Evolutionary conservation across 2,329 filamentous ascomycete genomes (phyloP), one percentile per base, ranked within the genome.

Genomic region (Fusarium denticulatum): DNA sequence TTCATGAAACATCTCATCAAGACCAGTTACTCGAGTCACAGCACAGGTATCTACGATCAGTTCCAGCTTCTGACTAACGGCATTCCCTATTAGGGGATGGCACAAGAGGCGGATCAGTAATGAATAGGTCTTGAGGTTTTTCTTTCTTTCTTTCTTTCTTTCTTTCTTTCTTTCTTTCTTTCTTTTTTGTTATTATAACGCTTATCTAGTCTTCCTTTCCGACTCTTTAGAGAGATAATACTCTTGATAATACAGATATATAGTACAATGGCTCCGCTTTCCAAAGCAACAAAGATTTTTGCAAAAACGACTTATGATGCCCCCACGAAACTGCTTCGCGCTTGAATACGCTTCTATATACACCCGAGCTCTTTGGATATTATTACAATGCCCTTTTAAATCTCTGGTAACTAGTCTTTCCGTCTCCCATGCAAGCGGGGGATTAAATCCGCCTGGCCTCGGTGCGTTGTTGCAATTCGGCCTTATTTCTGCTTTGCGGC

Each of bases 31-130:
- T 90, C 92, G 66, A 98, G 94, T 84, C 94, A 96, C 81, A 95
- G 93, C 64, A 99, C 96, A 3, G 95, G 94, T 74, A 93, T 96
- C 53, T 99, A 99, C 82, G 97, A 99, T 84, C 94, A 97, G 82
- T 99, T 98, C 87, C 96, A 99, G 86, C 86, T 98, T 79, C 85
- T 98, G 83, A 98, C 96, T 37, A 98, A 99, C 80, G 96, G 96
- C 12, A 99, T 99, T 82, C 96, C 96, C 39, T 98, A 97, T 80
- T 97, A 88, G 78, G 53, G 50, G 26, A 47, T 45, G 37, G 20
- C 26, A 61, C 26, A 49, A 47, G 53, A 73, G 55, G 58, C 58
- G 55, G 57, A 28, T 56, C 37, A 28, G 34, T 40, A 45, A 40
- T 46, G 42, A 36, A 43, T 42, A 34, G 22, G 32, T 45, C 18